phyloP scores from a whole-genome alignment of 306 rosid genomes.

The Echinosophora koreensis region DNA sequence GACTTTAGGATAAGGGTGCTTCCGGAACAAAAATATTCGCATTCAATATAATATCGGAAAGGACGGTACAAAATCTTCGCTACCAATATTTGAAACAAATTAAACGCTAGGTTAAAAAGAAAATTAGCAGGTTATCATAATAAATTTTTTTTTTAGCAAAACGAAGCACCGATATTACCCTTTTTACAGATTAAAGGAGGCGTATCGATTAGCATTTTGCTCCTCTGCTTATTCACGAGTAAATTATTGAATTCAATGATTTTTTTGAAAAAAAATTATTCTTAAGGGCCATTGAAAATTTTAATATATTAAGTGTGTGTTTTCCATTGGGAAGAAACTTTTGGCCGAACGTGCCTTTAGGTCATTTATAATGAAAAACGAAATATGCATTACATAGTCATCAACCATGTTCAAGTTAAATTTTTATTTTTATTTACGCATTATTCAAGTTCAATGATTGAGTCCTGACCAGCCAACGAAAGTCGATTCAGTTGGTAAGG shows the following conservation, averaged over 20 bases:
- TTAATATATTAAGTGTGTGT: neutral
- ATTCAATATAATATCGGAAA: neutral
- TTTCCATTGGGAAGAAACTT: no score
- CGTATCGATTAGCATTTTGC: neutral
- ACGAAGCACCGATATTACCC: neutral
- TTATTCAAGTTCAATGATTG: no score
- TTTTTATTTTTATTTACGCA: no score
- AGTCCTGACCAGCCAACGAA: no score
- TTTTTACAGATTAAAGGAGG: neutral
- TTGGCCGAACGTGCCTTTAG: no score
- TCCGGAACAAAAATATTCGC: slow-evolving; percentile 52
- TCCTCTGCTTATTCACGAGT: neutral
- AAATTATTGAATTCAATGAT: neutral
- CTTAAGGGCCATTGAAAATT: neutral
- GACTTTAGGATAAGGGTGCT: slow-evolving; percentile 40
- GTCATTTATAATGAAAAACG: no score
- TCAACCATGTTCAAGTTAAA: neutral
- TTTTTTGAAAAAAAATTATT: neutral
- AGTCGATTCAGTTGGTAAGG: no score
- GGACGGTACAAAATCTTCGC: slow-evolving; percentile 47
- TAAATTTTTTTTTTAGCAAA: neutral
- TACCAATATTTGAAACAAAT: slow-evolving; percentile 22
- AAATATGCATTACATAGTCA: no score
- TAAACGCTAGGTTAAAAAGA: neutral
- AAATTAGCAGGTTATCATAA: no score